phyloP scores from a whole-genome alignment of 768 basidiomycete genomes.

The Hypholoma fasciculare region DNA sequence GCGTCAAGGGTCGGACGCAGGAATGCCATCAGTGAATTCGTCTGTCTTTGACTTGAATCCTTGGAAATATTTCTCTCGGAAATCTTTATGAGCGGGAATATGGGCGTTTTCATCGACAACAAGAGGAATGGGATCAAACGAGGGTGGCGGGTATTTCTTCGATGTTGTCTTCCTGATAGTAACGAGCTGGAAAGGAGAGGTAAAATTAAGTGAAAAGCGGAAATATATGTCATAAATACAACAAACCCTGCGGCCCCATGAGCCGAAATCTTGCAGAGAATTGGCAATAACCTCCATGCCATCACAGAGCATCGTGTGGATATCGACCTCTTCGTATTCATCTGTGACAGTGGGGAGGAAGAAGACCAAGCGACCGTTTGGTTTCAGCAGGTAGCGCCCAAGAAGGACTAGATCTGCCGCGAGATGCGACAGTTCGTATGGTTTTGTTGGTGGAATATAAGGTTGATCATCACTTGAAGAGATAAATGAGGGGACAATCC shows the following conservation, averaged over 20 bases:
- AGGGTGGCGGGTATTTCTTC: conserved; percentile 48
- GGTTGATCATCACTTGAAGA: conserved; percentile 53
- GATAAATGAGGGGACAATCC: not conserved
- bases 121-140: conserved; percentile 41
- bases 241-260: conserved; percentile 86
- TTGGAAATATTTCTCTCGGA: conserved; percentile 85
- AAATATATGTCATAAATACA: not conserved
- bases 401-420: conserved; percentile 79
- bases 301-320: conserved; percentile 73
- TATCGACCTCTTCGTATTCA: conserved; percentile 86
- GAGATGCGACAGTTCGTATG: conserved; percentile 88
- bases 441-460: conserved; percentile 87
- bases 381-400: conserved; percentile 82
- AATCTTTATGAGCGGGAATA: conserved; percentile 85
- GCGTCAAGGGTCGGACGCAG: no score
- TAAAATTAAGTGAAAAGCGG: not conserved
- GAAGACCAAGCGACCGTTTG: conserved; percentile 88
- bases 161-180: conserved; percentile 77
- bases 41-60: conserved; percentile 54
- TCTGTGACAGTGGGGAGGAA: conserved; percentile 93
- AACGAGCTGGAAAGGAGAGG: conserved; percentile 61
- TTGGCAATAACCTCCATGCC: conserved; percentile 91
- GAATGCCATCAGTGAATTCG: not conserved
- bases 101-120: conserved; percentile 26
- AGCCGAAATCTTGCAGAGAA: conserved; percentile 90